phyloP scores from a whole-genome alignment of 1,139 yeast species.

The Saccharomyces uvarum region DNA sequence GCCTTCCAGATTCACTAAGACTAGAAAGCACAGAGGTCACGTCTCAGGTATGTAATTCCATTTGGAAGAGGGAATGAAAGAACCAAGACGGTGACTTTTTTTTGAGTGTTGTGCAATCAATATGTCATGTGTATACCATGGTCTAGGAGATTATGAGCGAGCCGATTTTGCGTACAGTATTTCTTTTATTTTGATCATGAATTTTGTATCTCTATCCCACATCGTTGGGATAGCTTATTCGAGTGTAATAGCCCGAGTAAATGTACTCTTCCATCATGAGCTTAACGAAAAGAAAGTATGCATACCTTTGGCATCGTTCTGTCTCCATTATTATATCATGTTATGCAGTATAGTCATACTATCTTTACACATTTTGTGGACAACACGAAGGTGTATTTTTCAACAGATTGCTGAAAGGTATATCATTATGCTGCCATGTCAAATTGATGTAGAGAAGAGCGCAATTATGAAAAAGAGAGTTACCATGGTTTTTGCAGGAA shows the following conservation, averaged over 20 bases:
- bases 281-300: not conserved
- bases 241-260: not conserved
- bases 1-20: constrained; percentile 99
- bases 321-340: not conserved
- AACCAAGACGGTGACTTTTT: constrained; percentile 34
- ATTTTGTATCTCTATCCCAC: not conserved
- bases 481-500: not conserved
- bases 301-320: not conserved
- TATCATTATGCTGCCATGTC: not conserved
- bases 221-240: not conserved
- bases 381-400: not conserved
- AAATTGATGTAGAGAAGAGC: not conserved
- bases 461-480: not conserved
- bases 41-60: constrained; percentile 81
- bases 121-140: constrained; percentile 1
- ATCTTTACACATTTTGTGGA: not conserved
- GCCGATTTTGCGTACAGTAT: not conserved
- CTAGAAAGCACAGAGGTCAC: constrained; percentile 99
- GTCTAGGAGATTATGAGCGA: not conserved
- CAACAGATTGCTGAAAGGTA: not conserved
- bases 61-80: constrained; percentile 34
- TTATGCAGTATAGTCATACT: not conserved
- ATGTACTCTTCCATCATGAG: not conserved
- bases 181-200: not conserved
- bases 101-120: constrained; percentile 5